phyloP scores from a whole-genome alignment of 2,329 filamentous ascomycete species.

The Ophiosphaerella herpotricha region DNA sequence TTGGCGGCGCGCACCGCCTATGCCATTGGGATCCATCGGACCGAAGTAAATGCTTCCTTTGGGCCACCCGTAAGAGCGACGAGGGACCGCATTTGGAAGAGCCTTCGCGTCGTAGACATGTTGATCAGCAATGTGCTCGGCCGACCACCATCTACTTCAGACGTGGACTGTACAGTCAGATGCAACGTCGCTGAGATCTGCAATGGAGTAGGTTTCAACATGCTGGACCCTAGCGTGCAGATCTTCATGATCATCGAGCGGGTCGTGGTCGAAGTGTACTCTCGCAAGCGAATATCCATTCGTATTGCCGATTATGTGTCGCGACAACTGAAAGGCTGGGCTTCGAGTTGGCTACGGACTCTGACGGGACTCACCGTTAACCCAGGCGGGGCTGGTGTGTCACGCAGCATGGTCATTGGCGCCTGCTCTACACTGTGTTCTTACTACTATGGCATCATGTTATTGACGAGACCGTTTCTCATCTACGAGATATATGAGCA shows the following conservation, averaged over 20 bases:
- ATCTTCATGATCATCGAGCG: slow-evolving; percentile 57
- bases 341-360: slow-evolving; percentile 37
- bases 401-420: slow-evolving; percentile 41
- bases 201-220: slow-evolving; percentile 20
- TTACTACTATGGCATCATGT: slow-evolving; percentile 60
- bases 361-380: slow-evolving; percentile 36
- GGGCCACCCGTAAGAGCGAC: slow-evolving; percentile 48
- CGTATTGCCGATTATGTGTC: slow-evolving; percentile 49
- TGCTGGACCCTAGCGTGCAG: slow-evolving; percentile 47
- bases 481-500: slow-evolving; percentile 55
- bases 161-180: slow-evolving; percentile 54
- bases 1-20: slow-evolving; percentile 58
- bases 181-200: slow-evolving; percentile 36
- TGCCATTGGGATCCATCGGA: slow-evolving; percentile 57
- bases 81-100: slow-evolving; percentile 59
- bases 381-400: slow-evolving; percentile 18
- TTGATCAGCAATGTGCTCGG: slow-evolving; percentile 58
- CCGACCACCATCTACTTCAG: slow-evolving; percentile 58
- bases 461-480: slow-evolving; percentile 59
- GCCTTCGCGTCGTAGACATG: slow-evolving; percentile 56
- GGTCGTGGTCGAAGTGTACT: slow-evolving; percentile 53
- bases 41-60: slow-evolving; percentile 58
- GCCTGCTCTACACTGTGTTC: slow-evolving; percentile 57
- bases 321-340: slow-evolving; percentile 49
- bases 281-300: slow-evolving; percentile 47